phyloP scores from a whole-genome alignment of 2,329 filamentous ascomycete genomes.

The Aspergillaceae sp. region DNA sequence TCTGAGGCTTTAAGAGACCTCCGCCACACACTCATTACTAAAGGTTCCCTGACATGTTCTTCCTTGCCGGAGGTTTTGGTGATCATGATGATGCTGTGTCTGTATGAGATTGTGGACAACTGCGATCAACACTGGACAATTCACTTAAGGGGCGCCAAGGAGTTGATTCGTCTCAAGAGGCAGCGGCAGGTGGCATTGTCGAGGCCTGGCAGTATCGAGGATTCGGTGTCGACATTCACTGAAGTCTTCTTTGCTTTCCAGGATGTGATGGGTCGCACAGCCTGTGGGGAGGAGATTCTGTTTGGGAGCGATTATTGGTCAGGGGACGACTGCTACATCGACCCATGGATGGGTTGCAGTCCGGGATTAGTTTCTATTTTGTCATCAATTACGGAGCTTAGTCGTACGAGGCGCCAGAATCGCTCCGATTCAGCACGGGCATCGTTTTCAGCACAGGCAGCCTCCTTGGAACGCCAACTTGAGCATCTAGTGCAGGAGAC shows the following conservation, averaged over 20 bases:
- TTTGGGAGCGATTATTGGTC: slow-evolving; percentile 44
- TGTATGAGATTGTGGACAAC: slow-evolving; percentile 39
- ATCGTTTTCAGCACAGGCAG: slow-evolving; percentile 25
- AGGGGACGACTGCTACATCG: slow-evolving; percentile 29
- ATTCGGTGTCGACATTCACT: slow-evolving; percentile 28
- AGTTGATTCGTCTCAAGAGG: slow-evolving; percentile 36
- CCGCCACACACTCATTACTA: slow-evolving; percentile 22
- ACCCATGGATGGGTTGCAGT: slow-evolving; percentile 44
- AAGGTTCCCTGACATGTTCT: slow-evolving; percentile 20
- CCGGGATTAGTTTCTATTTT: slow-evolving; percentile 40
- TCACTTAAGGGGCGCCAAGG: slow-evolving; percentile 41
- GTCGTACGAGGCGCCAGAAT: slow-evolving; percentile 25
- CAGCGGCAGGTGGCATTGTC: slow-evolving; percentile 12
- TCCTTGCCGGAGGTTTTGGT: slow-evolving; percentile 30
- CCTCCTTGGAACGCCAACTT: slow-evolving; percentile 26
- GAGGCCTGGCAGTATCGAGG: slow-evolving; percentile 6
- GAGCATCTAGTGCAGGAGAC: slow-evolving; percentile 27
- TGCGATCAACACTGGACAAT: slow-evolving; percentile 41
- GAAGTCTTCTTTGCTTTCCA: slow-evolving; percentile 46
- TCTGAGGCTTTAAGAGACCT: slow-evolving; percentile 30
- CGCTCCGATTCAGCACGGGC: slow-evolving; percentile 15
- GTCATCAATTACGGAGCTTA: slow-evolving; percentile 42
- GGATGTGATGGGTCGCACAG: slow-evolving; percentile 44
- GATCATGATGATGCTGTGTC: slow-evolving; percentile 41
- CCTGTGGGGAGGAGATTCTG: slow-evolving; percentile 40